These are phyloP conservation scores for Linnemannia hyalina DNA, from an alignment of 192 early-diverging fungal species.

Conservation along the genomic window DNA sequence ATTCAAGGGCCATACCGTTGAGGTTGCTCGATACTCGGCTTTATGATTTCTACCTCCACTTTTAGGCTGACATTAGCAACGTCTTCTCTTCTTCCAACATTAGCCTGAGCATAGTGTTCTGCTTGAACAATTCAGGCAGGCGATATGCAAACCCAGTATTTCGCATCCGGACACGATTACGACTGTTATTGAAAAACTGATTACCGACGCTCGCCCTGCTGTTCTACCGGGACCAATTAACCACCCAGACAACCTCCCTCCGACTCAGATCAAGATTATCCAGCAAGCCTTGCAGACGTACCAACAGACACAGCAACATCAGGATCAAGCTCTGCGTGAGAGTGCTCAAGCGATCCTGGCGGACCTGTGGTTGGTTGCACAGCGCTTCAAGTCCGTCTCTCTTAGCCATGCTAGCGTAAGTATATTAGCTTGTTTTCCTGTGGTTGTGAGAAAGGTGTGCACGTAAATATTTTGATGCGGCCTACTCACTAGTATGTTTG, in stretches of 20 bases:
- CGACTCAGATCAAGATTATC: not conserved
- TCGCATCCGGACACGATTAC: not conserved
- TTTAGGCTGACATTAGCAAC: not conserved
- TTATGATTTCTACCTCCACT: no score
- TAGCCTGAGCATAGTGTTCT: constrained; percentile 29
- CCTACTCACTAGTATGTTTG: not conserved
- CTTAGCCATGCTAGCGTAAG: constrained; percentile 30
- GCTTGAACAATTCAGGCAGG: constrained; percentile 19
- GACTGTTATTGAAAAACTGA: constrained; percentile 31
- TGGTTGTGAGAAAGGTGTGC: no score
- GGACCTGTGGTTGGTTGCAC: constrained; percentile 52
- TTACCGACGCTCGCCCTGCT: constrained; percentile 36
- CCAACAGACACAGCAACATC: not conserved
- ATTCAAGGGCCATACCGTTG: not conserved
- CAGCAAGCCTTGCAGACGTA: constrained; percentile 11
- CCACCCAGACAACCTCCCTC: not conserved
- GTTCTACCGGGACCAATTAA: constrained; percentile 25
- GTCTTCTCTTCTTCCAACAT: not conserved
- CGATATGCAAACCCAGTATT: constrained; percentile 26
- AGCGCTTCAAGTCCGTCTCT: constrained; percentile 50
- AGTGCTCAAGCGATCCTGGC: constrained; percentile 42
- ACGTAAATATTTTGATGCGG: not conserved
- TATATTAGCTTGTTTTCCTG: not conserved
- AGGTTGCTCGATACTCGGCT: not conserved
- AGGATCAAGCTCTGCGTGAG: constrained; percentile 20